phyloP scores from a whole-genome alignment of 2,329 filamentous ascomycete species.

The Colletotrichum liriopes region DNA sequence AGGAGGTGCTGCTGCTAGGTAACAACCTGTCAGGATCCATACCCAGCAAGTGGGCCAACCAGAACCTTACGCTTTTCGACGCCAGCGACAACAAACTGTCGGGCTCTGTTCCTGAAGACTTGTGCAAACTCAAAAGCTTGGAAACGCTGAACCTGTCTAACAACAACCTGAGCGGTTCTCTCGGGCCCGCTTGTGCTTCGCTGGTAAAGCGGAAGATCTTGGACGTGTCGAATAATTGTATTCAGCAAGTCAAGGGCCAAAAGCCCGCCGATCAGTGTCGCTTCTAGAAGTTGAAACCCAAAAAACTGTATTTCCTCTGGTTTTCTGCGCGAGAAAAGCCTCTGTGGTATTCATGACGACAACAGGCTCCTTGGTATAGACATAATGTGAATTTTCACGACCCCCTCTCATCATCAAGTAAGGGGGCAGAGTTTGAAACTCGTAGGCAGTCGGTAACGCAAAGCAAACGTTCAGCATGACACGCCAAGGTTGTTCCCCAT shows the following conservation, averaged over 20 bases:
- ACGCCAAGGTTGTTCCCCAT: no score
- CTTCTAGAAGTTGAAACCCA: no score
- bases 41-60: not conserved
- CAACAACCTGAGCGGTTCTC: conserved; percentile 19
- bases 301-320: no score
- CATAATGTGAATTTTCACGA: no score
- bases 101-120: conserved; percentile 8
- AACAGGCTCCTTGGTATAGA: no score
- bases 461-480: no score
- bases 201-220: conserved; percentile 10
- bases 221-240: conserved; percentile 25
- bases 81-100: conserved; percentile 28
- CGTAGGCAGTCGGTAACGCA: no score
- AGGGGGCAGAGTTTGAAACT: no score
- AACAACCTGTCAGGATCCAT: conserved; percentile 20
- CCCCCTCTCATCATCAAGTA: no score
- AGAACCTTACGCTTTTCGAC: conserved; percentile 24
- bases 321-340: no score
- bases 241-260: conserved; percentile 18
- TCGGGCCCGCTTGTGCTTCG: conserved; percentile 22
- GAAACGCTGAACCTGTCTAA: conserved; percentile 15
- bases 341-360: no score
- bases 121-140: conserved; percentile 15
- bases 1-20: conserved; percentile 23
- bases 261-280: conserved; percentile 18